phyloP scores from a whole-genome alignment of 2,329 filamentous ascomycete genomes.

The Graphilbum ipis-grandicollis region DNA sequence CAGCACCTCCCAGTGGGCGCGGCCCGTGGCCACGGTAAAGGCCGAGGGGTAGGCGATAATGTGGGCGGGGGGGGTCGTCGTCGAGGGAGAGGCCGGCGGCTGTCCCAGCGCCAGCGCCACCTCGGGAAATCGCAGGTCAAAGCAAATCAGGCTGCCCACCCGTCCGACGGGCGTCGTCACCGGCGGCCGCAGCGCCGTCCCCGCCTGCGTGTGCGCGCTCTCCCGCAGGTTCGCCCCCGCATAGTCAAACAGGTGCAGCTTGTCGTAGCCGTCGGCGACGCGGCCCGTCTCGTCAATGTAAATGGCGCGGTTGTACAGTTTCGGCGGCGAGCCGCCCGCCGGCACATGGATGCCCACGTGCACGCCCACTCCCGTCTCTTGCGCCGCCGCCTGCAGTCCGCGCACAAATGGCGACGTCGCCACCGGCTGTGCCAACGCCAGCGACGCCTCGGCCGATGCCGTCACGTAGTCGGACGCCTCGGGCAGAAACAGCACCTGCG shows the following conservation, averaged over 20 bases:
- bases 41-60: conserved; percentile 77
- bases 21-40: conserved; percentile 74
- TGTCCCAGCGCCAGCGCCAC: conserved; percentile 47
- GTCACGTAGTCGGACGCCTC: conserved; percentile 87
- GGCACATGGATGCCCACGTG: conserved; percentile 82
- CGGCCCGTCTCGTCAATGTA: conserved; percentile 29
- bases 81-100: conserved; percentile 15
- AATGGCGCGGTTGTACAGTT: conserved; percentile 34
- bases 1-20: conserved; percentile 70
- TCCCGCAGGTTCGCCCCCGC: conserved; percentile 28
- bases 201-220: conserved; percentile 13
- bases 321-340: conserved; percentile 7
- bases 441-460: conserved; percentile 45
- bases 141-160: conserved; percentile 72
- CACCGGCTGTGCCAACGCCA: conserved; percentile 53
- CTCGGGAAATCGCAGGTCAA: conserved; percentile 77
- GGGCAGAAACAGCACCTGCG: conserved; percentile 73
- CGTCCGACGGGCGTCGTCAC: conserved; percentile 59
- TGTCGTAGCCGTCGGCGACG: conserved; percentile 49
- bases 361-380: conserved; percentile 46
- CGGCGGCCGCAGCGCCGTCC: conserved; percentile 30
- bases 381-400: conserved; percentile 55
- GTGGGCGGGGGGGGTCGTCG: conserved; percentile 35
- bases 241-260: conserved; percentile 78
- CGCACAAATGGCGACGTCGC: conserved; percentile 54